Conservation (phyloP, 768 basidiomycete species). For the Pleurotus eryngii region DNA sequence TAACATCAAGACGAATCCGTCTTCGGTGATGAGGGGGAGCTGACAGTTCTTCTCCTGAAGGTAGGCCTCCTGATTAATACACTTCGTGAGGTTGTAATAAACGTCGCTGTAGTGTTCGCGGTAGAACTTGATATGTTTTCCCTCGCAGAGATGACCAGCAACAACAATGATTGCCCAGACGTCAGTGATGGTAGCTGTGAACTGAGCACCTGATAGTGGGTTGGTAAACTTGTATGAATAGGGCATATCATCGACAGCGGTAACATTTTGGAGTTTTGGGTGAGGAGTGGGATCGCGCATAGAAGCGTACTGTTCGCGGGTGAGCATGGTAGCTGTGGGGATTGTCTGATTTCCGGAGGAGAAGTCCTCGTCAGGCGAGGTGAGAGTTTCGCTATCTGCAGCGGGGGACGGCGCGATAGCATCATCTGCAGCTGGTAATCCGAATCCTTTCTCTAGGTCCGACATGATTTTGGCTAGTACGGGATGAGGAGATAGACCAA, state of each 20-base stretch:
- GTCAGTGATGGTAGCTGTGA: not conserved
- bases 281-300: not conserved
- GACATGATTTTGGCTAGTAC: not conserved
- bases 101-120: not conserved
- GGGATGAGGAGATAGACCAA: not conserved
- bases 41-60: not conserved
- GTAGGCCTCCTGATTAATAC: not conserved
- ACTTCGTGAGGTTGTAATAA: not conserved
- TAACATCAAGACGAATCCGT: not conserved
- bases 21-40: not conserved
- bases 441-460: too few relatives aligned
- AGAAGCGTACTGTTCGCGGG: not conserved
- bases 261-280: not conserved
- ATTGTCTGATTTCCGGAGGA: not conserved
- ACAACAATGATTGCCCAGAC: not conserved
- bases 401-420: too few relatives aligned
- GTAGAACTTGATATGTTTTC: not conserved
- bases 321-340: not conserved
- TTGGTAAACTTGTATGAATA: not conserved
- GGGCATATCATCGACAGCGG: not conserved
- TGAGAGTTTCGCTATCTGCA: too few relatives aligned
- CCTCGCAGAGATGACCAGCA: not conserved
- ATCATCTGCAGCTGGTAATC: too few relatives aligned
- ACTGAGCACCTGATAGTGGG: not conserved
- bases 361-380: not conserved